Base-by-base conservation (phyloP, 257 asterid genomes). In the Capsicum pubescens region DNA sequence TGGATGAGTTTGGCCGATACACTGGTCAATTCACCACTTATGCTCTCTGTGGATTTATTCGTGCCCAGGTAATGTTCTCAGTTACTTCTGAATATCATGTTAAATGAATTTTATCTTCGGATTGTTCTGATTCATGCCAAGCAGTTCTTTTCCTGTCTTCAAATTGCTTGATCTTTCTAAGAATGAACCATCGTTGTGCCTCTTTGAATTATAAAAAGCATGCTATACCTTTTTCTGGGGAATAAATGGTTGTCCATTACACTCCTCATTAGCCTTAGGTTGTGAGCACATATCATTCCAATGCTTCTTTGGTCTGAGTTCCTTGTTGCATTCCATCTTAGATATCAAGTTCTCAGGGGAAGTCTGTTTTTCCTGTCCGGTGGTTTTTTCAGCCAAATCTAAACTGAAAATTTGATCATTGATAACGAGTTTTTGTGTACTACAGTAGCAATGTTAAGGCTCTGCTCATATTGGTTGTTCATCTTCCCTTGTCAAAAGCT, bases 31-130 rank as follows among this genome's bases (percentile, higher is more conserved):
- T 86, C 84, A 84, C 99, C 7, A 93, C 98, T 2, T 93, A 91
- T 80, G 98, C 97, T 56, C 93, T 93, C 3, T 95, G 97, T 15
- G 97, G 95, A 19, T 95, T 88, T 86, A 87, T 93, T 64, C 98
- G 97, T 8, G 95, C 98, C 6, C 98, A 95, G 91, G 95, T 89
- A 69, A 54, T 26, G 44, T 50, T 50, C 7, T 21, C 21, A 50
- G 14, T 76, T 76, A 14, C 0, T 76, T 52, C 3, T 52, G 14
- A 76, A 76, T 76, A 76, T 26, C 21, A 52, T 26, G 63, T 76
- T 26, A 21, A 50, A 74, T 7, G n/a, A 50, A 13, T 48, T 48
- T 48, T 50, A 50, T 44, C 19, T 50, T 76, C 3, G 6, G 63
- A 26, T 76, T 21, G 48, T 52, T 69, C 26, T 3, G 26, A 13